These are phyloP conservation scores for Rhodomyrtus tomentosa DNA, from an alignment of 345 rosid genomes.

Conservation along the genomic window DNA sequence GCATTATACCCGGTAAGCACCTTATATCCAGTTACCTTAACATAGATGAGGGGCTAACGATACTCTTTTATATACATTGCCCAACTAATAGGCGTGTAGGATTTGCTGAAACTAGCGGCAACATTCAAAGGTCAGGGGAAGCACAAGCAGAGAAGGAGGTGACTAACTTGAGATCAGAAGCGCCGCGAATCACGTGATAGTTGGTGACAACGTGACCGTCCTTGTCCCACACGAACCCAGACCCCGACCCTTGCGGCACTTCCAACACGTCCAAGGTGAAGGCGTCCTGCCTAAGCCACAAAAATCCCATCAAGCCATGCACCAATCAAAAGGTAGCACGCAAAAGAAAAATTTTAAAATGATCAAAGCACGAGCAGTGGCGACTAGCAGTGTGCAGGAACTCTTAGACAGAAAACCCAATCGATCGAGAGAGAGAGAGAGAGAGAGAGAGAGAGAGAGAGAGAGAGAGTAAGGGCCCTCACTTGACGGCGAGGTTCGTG, in stretches of 20 bases:
- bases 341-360: background rate
- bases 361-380: background rate
- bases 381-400: background rate
- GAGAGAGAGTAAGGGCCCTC: background rate
- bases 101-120: background rate
- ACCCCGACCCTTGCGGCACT: slow-evolving; percentile 97
- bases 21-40: background rate
- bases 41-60: background rate
- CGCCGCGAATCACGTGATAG: slow-evolving; percentile 92
- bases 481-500: slow-evolving; percentile 89
- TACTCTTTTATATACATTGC: background rate
- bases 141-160: background rate
- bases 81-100: background rate
- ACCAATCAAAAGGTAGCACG: background rate
- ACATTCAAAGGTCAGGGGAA: background rate
- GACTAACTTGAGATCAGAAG: slow-evolving; percentile 88
- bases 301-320: background rate
- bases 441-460: background rate
- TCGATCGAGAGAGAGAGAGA: background rate
- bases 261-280: slow-evolving; percentile 90
- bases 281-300: slow-evolving; percentile 64
- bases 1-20: background rate
- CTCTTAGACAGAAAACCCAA: background rate
- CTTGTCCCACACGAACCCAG: slow-evolving; percentile 92
- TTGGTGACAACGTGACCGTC: slow-evolving; percentile 84